Conservation (phyloP, 2,329 filamentous ascomycete genomes). For the Xylariaceae sp. region DNA sequence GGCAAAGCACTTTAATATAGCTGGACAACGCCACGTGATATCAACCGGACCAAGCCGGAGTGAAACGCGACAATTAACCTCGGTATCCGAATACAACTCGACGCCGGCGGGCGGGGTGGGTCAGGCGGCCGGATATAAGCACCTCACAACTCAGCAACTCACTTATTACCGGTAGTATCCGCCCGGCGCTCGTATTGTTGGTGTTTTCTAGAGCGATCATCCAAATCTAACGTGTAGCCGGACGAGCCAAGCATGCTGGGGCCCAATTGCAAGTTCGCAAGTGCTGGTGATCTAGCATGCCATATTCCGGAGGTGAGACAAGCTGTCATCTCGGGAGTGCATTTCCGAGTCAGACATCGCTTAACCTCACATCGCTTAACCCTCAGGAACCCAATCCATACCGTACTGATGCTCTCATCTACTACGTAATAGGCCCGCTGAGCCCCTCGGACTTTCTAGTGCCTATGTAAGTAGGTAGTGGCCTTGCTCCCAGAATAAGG, state of each 20-base stretch:
- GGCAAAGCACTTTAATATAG: no score
- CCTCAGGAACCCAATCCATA: no score
- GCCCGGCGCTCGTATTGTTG: background rate
- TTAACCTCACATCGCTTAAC: no score
- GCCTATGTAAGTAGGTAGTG: no score
- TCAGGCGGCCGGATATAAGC: slow-evolving; percentile 6
- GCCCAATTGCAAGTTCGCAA: background rate
- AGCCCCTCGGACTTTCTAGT: no score
- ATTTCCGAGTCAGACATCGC: no score
- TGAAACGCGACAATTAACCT: background rate
- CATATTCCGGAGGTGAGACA: background rate
- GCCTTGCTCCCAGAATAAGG: no score
- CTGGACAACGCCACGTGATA: background rate
- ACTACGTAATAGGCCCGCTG: no score
- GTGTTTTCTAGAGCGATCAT: background rate
- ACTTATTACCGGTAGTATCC: background rate
- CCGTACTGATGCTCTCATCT: no score
- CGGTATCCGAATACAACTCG: background rate
- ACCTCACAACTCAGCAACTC: background rate
- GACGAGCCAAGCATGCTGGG: background rate
- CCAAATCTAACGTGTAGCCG: background rate
- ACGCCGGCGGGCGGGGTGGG: background rate
- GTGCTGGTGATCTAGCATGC: background rate
- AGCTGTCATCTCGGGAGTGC: no score
- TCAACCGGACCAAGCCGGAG: background rate